Evolutionary conservation across 75 land plant genomes (phyloP).

Genomic region (Sequoia sempervirens): DNA sequence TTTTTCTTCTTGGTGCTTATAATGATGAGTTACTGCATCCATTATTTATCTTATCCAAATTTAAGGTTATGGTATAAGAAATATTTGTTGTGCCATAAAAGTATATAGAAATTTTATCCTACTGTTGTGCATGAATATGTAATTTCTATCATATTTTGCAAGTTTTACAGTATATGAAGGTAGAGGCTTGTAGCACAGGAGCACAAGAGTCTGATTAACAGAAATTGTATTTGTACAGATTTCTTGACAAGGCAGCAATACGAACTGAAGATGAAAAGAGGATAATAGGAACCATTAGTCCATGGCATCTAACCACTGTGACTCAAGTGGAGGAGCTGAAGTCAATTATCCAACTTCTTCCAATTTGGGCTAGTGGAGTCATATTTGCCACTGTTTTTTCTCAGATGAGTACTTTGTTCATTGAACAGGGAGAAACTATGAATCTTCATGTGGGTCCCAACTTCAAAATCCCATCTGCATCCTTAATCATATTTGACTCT

Average conservation of each 20-base stretch:
- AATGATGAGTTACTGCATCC: neutral
- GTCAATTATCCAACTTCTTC: conserved; percentile 42
- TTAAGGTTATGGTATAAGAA: neutral
- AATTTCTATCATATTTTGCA: neutral
- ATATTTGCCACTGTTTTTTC: conserved; percentile 54
- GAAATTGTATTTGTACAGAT: conserved; percentile 17
- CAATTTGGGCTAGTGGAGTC: conserved; percentile 61
- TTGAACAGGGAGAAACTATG: conserved; percentile 66
- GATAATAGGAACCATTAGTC: neutral
- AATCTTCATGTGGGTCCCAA: conserved; percentile 41
- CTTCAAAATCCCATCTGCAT: conserved; percentile 66
- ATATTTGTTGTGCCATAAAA: neutral
- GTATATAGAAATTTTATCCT: neutral
- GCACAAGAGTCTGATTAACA: neutral
- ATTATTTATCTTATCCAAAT: neutral
- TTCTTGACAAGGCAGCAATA: conserved; percentile 45
- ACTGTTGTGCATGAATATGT: neutral
- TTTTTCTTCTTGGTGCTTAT: neutral
- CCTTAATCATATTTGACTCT: conserved; percentile 56
- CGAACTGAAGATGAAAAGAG: conserved; percentile 2
- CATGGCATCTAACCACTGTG: conserved; percentile 61
- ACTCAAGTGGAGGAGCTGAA: conserved; percentile 80
- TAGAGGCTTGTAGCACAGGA: neutral
- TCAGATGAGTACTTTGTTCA: conserved; percentile 65
- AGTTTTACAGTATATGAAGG: neutral